Evolutionary conservation across 768 basidiomycete genomes (phyloP), one percentile per base, ranked within the genome.

Genomic region (Obba rivulosa): DNA sequence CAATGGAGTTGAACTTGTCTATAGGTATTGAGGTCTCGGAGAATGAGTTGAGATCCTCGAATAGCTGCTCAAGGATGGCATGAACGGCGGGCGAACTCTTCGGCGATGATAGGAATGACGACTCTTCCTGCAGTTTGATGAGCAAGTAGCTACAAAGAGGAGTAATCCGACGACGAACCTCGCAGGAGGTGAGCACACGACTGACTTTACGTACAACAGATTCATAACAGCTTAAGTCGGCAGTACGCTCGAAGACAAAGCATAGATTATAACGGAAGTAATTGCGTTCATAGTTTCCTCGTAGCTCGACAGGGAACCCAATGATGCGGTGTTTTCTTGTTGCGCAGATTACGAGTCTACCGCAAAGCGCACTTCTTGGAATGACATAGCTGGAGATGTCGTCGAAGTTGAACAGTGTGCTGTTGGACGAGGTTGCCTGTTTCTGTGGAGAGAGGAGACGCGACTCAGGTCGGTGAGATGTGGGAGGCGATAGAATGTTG

Each of bases 1-100:
- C 94, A 47, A 98, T 87, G 2, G 92, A 91, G 62, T 94, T 96
- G 73, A 92, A 92, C 38, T 80, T 78, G 65, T 96, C 90, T 54
- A 98, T 83, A 2, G 80, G 76, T 45, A 99, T 94, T 2, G 89
- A 92, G 1, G 95, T 93, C 69, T 97, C 95, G 1, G 92, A 92
- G 68, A 95, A 98, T 8, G 92, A 94, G 66, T 97, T 98, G 57
- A 99, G 69, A 58, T 99, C 96, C 60, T 97, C 94, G 57, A 93
- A 98, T 1, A 99, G 75, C 60, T 97, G 94, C 66, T 99, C 95
- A 18, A 98, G 79, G 44, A 98, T 90, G 14, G 85, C 79, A 60
- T 86, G 79, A 25, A 92, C 78, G 3, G 81, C 76, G 34, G 77
- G 70, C 1, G 83, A 83, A 3, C 81, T 84, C 38, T 75, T 66